Evolutionary conservation across 495 filamentous ascomycete genomes (phyloP).

Genomic region (Xylaria scruposa): DNA sequence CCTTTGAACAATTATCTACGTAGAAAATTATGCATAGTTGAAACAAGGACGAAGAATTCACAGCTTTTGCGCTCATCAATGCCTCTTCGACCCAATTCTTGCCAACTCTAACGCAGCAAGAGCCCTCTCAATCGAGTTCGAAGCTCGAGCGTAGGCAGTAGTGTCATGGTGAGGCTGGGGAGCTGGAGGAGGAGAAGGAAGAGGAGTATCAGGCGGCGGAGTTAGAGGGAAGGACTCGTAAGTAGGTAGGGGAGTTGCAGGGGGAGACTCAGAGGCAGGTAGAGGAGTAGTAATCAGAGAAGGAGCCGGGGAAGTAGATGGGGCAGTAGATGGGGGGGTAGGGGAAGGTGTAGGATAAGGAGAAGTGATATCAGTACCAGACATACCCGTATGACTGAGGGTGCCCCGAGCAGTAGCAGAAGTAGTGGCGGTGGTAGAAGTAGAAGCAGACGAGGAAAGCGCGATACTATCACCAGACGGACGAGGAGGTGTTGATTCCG

Average conservation of each 20-base stretch:
- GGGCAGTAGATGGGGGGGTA: not conserved
- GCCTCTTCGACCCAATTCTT: not conserved
- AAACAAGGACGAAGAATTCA: not conserved
- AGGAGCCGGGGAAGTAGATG: not conserved
- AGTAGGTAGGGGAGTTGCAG: not conserved
- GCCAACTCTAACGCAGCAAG: not conserved
- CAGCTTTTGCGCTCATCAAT: not conserved
- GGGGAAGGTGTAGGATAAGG: not conserved
- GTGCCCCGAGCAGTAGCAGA: not conserved
- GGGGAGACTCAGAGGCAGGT: not conserved
- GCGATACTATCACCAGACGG: not conserved
- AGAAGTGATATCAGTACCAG: not conserved
- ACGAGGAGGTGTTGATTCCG: not conserved
- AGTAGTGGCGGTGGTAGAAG: not conserved
- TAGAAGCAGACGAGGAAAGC: not conserved
- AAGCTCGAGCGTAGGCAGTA: not conserved
- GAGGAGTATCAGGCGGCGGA: not conserved
- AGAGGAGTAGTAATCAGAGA: not conserved
- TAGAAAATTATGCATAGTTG: not conserved
- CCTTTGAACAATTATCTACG: not conserved
- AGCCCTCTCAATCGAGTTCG: not conserved
- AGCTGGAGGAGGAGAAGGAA: not conserved
- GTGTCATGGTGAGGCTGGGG: not conserved
- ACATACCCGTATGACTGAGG: not conserved
- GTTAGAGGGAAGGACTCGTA: not conserved